phyloP scores from a whole-genome alignment of 768 basidiomycete species.

The Naematelia aurantialba region DNA sequence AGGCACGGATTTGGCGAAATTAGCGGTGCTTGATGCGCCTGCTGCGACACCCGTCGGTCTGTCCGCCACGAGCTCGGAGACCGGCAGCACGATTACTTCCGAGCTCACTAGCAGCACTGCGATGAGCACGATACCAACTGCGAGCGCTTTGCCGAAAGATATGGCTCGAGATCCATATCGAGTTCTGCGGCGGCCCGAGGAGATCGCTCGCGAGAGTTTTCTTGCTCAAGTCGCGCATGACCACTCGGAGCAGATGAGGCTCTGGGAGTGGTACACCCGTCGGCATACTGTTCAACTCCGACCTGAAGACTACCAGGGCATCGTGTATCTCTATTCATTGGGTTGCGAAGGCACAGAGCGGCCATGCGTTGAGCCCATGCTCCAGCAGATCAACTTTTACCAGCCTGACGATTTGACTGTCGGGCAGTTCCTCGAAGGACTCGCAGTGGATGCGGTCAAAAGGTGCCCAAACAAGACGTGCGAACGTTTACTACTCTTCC shows the following conservation, averaged over 20 bases:
- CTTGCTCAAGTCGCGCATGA: constrained; percentile 69
- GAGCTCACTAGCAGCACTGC: constrained; percentile 20
- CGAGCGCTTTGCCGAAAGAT: constrained; percentile 15
- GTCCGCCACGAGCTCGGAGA: constrained; percentile 9
- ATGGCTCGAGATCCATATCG: constrained; percentile 34
- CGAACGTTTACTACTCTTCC: constrained; percentile 70
- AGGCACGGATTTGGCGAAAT: constrained; percentile 11
- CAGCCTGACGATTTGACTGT: constrained; percentile 88
- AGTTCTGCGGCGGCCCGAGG: constrained; percentile 60
- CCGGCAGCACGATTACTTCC: neutral
- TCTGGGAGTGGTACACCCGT: constrained; percentile 93
- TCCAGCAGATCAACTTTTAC: constrained; percentile 80
- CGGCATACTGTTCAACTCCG: constrained; percentile 81
- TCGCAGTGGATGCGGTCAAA: constrained; percentile 55
- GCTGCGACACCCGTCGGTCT: constrained; percentile 1
- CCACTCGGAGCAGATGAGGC: constrained; percentile 78
- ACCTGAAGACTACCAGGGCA: constrained; percentile 88
- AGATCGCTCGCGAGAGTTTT: constrained; percentile 71
- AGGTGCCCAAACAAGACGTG: constrained; percentile 81
- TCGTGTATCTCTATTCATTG: constrained; percentile 73
- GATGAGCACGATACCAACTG: constrained; percentile 21
- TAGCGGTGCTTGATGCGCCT: constrained; percentile 8
- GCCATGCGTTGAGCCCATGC: constrained; percentile 58
- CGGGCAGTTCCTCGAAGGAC: constrained; percentile 84
- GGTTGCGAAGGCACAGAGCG: constrained; percentile 79